Conservation (phyloP, 305 asterid genomes). For the Fraxinus angustifolia region DNA sequence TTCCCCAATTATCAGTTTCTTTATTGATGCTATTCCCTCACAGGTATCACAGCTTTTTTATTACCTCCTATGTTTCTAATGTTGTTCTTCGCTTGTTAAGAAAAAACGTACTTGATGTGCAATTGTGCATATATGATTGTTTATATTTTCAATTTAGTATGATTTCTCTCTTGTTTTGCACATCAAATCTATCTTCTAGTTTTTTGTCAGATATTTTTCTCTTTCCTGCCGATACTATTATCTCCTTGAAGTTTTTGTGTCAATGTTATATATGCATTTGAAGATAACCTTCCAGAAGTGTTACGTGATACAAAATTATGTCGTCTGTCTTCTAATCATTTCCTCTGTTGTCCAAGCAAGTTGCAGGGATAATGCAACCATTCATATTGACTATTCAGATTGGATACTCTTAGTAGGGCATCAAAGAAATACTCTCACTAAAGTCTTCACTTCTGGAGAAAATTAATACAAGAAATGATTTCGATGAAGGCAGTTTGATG, state of each 20-base stretch:
- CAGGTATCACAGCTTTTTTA: conserved; percentile 38
- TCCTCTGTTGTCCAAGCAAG: neutral
- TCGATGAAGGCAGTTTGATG: neutral
- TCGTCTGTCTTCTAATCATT: neutral
- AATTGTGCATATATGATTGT: neutral
- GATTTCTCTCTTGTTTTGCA: neutral
- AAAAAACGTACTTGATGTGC: neutral
- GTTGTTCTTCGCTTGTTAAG: neutral
- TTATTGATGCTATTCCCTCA: conserved; percentile 38
- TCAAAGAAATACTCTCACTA: neutral
- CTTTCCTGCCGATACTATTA: neutral
- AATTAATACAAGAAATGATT: neutral
- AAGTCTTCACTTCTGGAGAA: neutral
- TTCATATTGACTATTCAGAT: neutral
- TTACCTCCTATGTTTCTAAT: neutral
- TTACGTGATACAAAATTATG: neutral
- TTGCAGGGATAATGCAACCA: neutral
- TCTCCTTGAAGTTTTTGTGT: neutral
- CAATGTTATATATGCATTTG: neutral
- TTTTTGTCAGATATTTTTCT: neutral
- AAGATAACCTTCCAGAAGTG: neutral
- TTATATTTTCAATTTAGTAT: neutral
- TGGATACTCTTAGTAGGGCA: neutral
- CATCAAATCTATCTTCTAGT: neutral
- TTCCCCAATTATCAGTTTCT: conserved; percentile 74